Evolutionary conservation across 169 alveolate species (phyloP), one percentile per base, ranked within the genome.

Genomic region (Plasmodium blacklocki): DNA sequence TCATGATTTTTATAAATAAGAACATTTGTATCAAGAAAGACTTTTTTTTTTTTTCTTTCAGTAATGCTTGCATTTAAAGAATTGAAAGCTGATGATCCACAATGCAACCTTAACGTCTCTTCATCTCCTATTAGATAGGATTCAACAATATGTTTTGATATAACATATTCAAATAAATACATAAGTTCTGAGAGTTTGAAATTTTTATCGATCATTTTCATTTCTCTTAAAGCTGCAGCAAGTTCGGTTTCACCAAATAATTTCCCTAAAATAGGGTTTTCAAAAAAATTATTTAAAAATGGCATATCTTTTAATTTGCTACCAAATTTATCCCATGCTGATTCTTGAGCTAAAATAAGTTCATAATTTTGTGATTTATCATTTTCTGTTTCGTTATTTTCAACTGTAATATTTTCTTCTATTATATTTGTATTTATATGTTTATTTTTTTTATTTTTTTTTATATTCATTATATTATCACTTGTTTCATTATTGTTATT

Each of bases 291-390:
- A 45, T 89, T 96, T 60, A 96, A 92, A 88, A 96, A 94, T 18
- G 98, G 97, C 98, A 96, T 95, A 68, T 96, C 98, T 39, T 95
- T 93, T 23, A 96, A 89, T 62, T 90, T 78, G 66, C 97, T 91
- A 50, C 98, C 97, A 59, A 96, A 95, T 88, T 95, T 92, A 21
- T 95, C 97, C 97, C 97, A 93, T 7, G 95, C 94, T 0, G 98
- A 94, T 23, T 93, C 97, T 50, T 95, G 74, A 0, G 94, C 91
- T 64, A 93, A 63, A 26, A 95, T 89, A 18, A 95, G 74, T 70
- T 95, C 94, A 45, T 73, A 32, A 29, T 91, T 94, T 0, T 50
- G 26, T 88, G 23, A 50, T 0, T 50, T 21, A 85, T 43, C 50
- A 18, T 39, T 52, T 8, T 47, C 39, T 3, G 21, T 88, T 4